phyloP scores from a whole-genome alignment of 1,284 basidiomycete genomes.

The Boletus putidus region DNA sequence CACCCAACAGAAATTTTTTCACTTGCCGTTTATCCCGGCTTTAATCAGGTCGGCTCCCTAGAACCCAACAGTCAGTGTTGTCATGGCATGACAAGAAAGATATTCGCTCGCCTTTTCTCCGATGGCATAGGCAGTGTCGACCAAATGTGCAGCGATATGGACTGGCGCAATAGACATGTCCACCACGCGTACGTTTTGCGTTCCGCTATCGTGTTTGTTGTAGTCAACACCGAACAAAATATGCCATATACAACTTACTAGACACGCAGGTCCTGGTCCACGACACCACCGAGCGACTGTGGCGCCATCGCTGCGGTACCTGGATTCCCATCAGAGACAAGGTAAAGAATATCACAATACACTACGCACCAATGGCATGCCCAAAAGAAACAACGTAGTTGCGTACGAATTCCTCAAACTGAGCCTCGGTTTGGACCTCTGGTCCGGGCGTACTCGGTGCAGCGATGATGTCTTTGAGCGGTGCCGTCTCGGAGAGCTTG shows the following conservation, averaged over 20 bases:
- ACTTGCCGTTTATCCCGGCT: background rate
- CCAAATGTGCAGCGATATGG: slow-evolving; percentile 20
- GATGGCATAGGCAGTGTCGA: slow-evolving; percentile 26
- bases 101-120: slow-evolving; percentile 21
- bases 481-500: slow-evolving; percentile 22
- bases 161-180: slow-evolving; percentile 22
- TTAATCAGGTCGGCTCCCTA: slow-evolving; percentile 21
- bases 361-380: slow-evolving; percentile 20
- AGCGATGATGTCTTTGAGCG: slow-evolving; percentile 21
- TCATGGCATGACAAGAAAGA: background rate
- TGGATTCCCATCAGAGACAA: slow-evolving; percentile 4
- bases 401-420: slow-evolving; percentile 20
- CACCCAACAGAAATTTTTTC: no score
- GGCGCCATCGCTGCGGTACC: slow-evolving; percentile 25
- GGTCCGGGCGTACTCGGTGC: slow-evolving; percentile 24
- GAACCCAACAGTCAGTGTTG: background rate
- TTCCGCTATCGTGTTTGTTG: slow-evolving; percentile 13
- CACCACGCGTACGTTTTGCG: slow-evolving; percentile 23
- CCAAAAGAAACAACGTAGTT: background rate
- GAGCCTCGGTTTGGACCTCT: slow-evolving; percentile 22
- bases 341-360: background rate
- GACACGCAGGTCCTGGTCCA: slow-evolving; percentile 21
- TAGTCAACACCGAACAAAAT: background rate
- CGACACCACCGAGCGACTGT: slow-evolving; percentile 20
- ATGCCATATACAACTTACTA: slow-evolving; percentile 10